These are phyloP conservation scores for Penicillium egyptiacum DNA, from an alignment of 495 filamentous ascomycete species.

Conservation along the genomic window DNA sequence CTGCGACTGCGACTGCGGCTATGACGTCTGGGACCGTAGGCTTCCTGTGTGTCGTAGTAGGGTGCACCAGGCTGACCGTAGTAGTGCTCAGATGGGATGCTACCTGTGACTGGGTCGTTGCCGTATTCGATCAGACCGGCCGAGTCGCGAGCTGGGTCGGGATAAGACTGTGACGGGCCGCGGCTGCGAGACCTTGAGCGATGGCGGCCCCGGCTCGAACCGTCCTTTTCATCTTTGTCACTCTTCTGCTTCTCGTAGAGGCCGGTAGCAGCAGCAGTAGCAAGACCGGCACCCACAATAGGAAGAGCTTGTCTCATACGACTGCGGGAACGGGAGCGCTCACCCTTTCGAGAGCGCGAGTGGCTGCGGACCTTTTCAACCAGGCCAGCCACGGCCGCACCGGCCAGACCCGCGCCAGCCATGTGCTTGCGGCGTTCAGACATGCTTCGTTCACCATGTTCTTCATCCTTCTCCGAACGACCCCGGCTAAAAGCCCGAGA, in stretches of 20 bases:
- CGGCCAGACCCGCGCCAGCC: conserved; percentile 75
- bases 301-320: conserved; percentile 59
- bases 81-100: conserved; percentile 49
- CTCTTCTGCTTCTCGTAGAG: conserved; percentile 77
- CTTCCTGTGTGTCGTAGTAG: conserved; percentile 44
- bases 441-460: conserved; percentile 49
- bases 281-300: conserved; percentile 73
- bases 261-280: conserved; percentile 75
- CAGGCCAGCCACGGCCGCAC: conserved; percentile 74
- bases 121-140: conserved; percentile 82
- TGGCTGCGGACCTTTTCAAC: conserved; percentile 72
- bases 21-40: conserved; percentile 32
- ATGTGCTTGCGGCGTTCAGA: conserved; percentile 66
- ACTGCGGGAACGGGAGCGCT: conserved; percentile 57
- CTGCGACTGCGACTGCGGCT: conserved; percentile 43
- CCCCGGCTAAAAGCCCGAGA: conserved; percentile 46
- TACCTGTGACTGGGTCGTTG: conserved; percentile 59
- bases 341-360: conserved; percentile 58
- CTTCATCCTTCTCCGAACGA: conserved; percentile 30
- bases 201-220: conserved; percentile 44
- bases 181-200: conserved; percentile 59
- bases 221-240: conserved; percentile 59
- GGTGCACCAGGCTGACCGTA: conserved; percentile 48
- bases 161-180: conserved; percentile 52
- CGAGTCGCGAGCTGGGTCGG: conserved; percentile 56